Conservation (phyloP, 345 rosid species). For the Trapa incisa region DNA sequence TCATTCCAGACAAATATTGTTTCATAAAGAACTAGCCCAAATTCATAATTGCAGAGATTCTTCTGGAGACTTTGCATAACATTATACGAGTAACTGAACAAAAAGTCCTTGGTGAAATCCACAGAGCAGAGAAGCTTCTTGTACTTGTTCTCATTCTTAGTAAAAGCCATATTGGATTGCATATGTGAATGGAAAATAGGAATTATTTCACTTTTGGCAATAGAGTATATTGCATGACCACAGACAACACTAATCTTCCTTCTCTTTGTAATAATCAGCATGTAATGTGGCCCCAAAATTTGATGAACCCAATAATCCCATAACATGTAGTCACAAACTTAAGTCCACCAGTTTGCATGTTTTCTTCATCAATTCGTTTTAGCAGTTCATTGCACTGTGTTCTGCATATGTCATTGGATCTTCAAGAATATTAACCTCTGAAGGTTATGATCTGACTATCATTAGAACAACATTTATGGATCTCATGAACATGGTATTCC, state of each 20-base stretch:
- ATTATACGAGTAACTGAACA: constrained; percentile 91
- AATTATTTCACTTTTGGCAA: constrained; percentile 68
- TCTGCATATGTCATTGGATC: constrained; percentile 67
- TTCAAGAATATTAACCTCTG: constrained; percentile 59
- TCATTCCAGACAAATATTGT: constrained; percentile 95
- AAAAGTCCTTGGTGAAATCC: constrained; percentile 94
- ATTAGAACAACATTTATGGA: no score
- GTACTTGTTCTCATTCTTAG: constrained; percentile 98
- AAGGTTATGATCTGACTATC: constrained; percentile 62
- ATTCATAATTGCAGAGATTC: constrained; percentile 39
- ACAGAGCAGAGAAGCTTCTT: constrained; percentile 88
- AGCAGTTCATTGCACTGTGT: constrained; percentile 49
- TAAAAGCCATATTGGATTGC: constrained; percentile 68
- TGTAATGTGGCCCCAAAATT: constrained; percentile 92
- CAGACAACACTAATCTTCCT: constrained; percentile 80
- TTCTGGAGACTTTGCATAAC: constrained; percentile 83
- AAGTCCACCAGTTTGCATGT: constrained; percentile 70
- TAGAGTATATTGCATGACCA: constrained; percentile 65
- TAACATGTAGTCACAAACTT: constrained; percentile 72
- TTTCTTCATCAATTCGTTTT: constrained; percentile 77
- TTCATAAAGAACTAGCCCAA: constrained; percentile 50
- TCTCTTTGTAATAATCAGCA: constrained; percentile 82
- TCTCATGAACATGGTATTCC: no score
- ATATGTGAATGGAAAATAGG: constrained; percentile 53
- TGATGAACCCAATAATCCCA: constrained; percentile 85